These are phyloP conservation scores for Lactarius vividus DNA, from an alignment of 768 basidiomycete genomes.

Conservation along the genomic window DNA sequence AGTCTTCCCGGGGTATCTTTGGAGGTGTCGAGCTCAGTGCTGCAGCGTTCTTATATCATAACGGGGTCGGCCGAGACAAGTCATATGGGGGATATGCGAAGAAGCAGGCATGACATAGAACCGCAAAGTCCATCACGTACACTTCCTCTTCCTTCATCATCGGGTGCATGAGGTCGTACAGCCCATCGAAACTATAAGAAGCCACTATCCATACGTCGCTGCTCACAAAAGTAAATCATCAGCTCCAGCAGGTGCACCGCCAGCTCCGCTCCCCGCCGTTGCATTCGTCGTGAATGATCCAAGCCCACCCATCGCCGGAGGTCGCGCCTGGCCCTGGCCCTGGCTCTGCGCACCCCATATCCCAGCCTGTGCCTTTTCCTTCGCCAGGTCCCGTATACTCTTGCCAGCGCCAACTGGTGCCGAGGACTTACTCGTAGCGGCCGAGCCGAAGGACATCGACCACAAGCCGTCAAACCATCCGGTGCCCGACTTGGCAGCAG, in stretches of 20 bases:
- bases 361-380: slow-evolving; percentile 77
- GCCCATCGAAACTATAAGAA: background rate
- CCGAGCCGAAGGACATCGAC: slow-evolving; percentile 69
- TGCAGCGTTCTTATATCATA: background rate
- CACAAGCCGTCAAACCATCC: slow-evolving; percentile 87
- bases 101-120: background rate
- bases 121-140: background rate
- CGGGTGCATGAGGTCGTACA: background rate
- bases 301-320: slow-evolving; percentile 31
- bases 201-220: background rate
- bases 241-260: slow-evolving; percentile 30
- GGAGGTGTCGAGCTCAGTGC: background rate
- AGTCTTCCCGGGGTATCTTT: background rate
- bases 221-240: slow-evolving; percentile 44
- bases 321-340: slow-evolving; percentile 22
- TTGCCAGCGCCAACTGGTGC: slow-evolving; percentile 42
- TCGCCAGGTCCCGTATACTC: slow-evolving; percentile 86
- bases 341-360: slow-evolving; percentile 62
- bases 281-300: slow-evolving; percentile 33
- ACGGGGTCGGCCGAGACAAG: no score
- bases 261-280: slow-evolving; percentile 27
- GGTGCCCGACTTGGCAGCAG: slow-evolving; percentile 39
- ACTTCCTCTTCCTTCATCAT: background rate
- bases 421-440: slow-evolving; percentile 38
- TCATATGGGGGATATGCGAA: background rate